These are phyloP conservation scores for Fragaria ananassa DNA, from an alignment of 306 rosid genomes.

Conservation along the genomic window DNA sequence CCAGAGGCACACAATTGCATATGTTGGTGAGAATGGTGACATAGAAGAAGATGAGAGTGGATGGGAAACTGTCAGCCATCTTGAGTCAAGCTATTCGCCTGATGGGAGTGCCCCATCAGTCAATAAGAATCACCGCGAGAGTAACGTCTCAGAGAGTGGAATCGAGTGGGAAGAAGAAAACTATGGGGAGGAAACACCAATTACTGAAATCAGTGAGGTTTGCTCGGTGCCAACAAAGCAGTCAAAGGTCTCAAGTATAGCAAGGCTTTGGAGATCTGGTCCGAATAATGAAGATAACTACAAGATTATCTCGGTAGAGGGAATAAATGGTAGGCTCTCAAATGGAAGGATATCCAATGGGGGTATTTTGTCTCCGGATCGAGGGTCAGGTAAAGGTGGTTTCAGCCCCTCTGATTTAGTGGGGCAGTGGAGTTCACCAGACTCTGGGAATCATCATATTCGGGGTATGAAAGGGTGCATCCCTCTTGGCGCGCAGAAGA, in stretches of 20 bases:
- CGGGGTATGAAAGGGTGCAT: conserved; percentile 81
- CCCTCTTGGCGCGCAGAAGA: conserved; percentile 63
- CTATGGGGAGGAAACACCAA: conserved; percentile 53
- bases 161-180: conserved; percentile 67
- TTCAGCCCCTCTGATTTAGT: conserved; percentile 65
- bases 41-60: conserved; percentile 91
- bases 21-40: conserved; percentile 52
- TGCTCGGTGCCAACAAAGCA: conserved; percentile 59
- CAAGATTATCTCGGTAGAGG: conserved; percentile 70
- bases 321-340: conserved; percentile 63
- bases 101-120: conserved; percentile 67
- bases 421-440: conserved; percentile 71
- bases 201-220: conserved; percentile 74
- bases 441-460: conserved; percentile 45
- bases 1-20: conserved; percentile 46
- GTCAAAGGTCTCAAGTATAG: conserved; percentile 60
- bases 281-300: conserved; percentile 57
- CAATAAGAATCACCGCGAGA: conserved; percentile 50
- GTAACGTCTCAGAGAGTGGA: conserved; percentile 56
- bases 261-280: conserved; percentile 79
- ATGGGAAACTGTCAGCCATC: conserved; percentile 94
- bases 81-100: conserved; percentile 73
- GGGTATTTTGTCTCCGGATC: conserved; percentile 56
- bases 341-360: conserved; percentile 70
- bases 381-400: conserved; percentile 50